phyloP scores from a whole-genome alignment of 1,139 yeast species.

The Hyphopichia wangnamkhiaoensis region DNA sequence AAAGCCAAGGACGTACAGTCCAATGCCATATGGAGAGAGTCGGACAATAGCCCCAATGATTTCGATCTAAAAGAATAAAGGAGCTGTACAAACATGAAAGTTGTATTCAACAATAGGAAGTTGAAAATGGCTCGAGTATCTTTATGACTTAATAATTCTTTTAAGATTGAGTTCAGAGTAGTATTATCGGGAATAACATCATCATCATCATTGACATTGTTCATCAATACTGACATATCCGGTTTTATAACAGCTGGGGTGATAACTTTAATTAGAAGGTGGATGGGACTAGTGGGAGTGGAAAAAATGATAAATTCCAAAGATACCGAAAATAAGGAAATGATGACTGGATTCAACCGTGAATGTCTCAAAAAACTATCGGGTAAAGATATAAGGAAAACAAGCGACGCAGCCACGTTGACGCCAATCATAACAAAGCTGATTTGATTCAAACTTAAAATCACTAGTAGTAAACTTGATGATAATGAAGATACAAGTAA shows the following conservation, averaged over 20 bases:
- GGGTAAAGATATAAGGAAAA: slow-evolving; percentile 26
- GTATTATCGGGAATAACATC: slow-evolving; percentile 10
- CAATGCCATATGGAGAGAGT: slow-evolving; percentile 92
- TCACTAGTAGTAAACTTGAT: slow-evolving; percentile 5
- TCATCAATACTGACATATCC: slow-evolving; percentile 12
- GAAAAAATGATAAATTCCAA: slow-evolving; percentile 25
- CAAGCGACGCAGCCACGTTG: slow-evolving; percentile 22
- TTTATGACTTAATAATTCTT: slow-evolving; percentile 54
- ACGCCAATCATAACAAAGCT: slow-evolving; percentile 26
- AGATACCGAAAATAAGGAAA: slow-evolving; percentile 19
- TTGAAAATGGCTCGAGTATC: slow-evolving; percentile 90
- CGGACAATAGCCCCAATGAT: slow-evolving; percentile 87
- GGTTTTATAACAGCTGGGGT: slow-evolving; percentile 20
- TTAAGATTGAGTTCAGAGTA: slow-evolving; percentile 18
- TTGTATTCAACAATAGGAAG: slow-evolving; percentile 78
- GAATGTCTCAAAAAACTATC: slow-evolving; percentile 22
- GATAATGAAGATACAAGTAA: slow-evolving; percentile 6
- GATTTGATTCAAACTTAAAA: slow-evolving; percentile 5
- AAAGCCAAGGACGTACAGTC: slow-evolving; percentile 89
- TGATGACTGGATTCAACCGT: slow-evolving; percentile 16
- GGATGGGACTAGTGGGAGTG: slow-evolving; percentile 9
- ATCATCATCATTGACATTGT: slow-evolving; percentile 3
- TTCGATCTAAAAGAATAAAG: slow-evolving; percentile 89
- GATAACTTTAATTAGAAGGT: slow-evolving; percentile 12
- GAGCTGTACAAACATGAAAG: slow-evolving; percentile 93